Evolutionary conservation across 2,329 filamentous ascomycete species (phyloP).

Genomic region (Exophiala viscosa): DNA sequence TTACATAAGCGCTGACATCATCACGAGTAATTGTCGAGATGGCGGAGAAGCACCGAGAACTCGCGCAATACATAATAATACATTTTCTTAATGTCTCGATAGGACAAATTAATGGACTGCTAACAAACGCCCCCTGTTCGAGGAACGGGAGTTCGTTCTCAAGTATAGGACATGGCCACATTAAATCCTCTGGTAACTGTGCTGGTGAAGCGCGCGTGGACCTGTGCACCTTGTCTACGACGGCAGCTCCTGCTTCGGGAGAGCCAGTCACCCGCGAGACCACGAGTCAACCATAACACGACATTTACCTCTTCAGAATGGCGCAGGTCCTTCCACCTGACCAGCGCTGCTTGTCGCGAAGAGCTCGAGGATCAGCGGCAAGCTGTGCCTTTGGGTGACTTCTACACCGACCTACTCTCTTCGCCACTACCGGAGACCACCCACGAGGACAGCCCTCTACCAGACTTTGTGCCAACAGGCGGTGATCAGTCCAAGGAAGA

Average conservation of each 20-base stretch:
- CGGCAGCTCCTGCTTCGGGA: not conserved
- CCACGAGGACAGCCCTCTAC: constrained; percentile 14
- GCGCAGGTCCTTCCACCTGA: constrained; percentile 1
- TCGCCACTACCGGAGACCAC: constrained; percentile 26
- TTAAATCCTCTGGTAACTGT: constrained; percentile 1
- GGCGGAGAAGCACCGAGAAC: not conserved
- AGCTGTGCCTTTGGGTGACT: constrained; percentile 41
- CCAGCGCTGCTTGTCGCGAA: not conserved
- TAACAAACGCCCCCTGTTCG: too few species aligned
- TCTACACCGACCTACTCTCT: constrained; percentile 43
- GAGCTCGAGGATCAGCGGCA: constrained; percentile 28
- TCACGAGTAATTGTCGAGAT: not conserved
- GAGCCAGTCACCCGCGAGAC: not conserved
- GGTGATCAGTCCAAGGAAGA: constrained; percentile 33
- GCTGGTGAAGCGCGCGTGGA: constrained; percentile 1
- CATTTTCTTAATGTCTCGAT: constrained; percentile 10
- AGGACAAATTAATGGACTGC: too few species aligned
- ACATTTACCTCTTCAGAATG: not conserved
- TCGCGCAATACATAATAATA: not conserved
- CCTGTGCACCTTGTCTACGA: constrained; percentile 11
- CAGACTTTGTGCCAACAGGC: constrained; percentile 20
- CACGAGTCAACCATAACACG: not conserved
- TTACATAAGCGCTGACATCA: constrained; percentile 1
- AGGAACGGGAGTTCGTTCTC: too few species aligned
- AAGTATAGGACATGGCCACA: not conserved